phyloP scores from a whole-genome alignment of 805 yeast genomes.

The Metschnikowia dekortorum region DNA sequence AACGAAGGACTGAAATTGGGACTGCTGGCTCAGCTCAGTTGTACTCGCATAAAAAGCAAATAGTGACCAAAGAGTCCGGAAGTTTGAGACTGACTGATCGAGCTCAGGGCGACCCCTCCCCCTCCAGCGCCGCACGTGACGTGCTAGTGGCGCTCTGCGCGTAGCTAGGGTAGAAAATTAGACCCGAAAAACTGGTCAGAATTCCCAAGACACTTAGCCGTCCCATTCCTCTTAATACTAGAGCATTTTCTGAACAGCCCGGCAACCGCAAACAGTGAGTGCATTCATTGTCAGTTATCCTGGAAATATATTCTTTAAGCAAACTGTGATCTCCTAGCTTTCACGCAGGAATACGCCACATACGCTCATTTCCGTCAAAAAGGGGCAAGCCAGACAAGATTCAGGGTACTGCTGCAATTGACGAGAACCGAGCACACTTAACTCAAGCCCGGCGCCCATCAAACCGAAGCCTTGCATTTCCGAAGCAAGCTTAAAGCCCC shows the following conservation, averaged over 20 bases:
- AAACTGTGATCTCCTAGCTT: background rate
- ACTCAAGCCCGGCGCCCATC: background rate
- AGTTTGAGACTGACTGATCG: background rate
- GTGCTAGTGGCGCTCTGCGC: conserved; percentile 5
- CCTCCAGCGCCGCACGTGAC: background rate
- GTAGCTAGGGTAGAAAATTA: conserved; percentile 1
- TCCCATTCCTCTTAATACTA: background rate
- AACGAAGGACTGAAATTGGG: background rate
- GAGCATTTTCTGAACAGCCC: background rate
- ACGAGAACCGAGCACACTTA: no score
- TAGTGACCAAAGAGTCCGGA: background rate
- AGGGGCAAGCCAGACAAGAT: background rate
- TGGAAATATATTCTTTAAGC: background rate
- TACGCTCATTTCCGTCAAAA: background rate
- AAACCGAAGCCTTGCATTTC: background rate
- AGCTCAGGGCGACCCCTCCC: background rate
- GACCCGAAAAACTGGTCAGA: conserved; percentile 1
- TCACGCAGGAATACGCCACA: background rate
- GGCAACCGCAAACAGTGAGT: background rate
- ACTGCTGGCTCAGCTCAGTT: no score
- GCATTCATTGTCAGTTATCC: background rate
- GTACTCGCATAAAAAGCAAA: no score
- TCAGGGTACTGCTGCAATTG: background rate
- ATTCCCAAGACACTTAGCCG: conserved; percentile 1
- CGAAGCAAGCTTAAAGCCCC: background rate